Conservation (phyloP, 2,329 filamentous ascomycete genomes). For the Phyllosticta citrichinensis region DNA sequence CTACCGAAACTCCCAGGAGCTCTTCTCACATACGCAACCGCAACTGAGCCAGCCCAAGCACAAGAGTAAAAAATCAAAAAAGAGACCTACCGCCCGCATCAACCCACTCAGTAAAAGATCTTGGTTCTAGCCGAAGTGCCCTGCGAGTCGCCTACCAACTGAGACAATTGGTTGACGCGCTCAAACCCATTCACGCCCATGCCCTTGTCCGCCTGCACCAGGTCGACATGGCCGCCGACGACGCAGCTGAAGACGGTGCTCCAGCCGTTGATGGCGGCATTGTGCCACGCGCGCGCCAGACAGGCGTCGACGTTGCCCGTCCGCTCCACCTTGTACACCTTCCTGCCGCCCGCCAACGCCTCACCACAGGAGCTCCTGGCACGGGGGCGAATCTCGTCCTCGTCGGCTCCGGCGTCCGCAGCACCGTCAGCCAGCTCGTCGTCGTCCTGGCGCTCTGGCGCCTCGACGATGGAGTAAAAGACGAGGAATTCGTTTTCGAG, state of each 20-base stretch:
- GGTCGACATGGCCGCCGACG: not conserved
- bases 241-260: constrained; percentile 3
- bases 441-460: not conserved
- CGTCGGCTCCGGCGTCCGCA: not conserved
- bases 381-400: too few species aligned
- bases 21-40: too few species aligned
- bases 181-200: not conserved
- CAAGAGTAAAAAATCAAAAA: too few species aligned
- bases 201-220: not conserved
- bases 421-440: not conserved
- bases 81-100: too few species aligned
- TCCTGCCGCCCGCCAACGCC: not conserved
- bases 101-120: constrained; percentile 2
- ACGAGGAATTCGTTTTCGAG: not conserved
- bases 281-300: constrained; percentile 1
- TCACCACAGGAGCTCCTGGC: not conserved
- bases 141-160: not conserved
- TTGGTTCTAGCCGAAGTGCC: not conserved
- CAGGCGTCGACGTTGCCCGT: not conserved
- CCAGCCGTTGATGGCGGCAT: constrained; percentile 1
- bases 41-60: too few species aligned
- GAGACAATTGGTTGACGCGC: not conserved
- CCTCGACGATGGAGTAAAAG: constrained; percentile 1
- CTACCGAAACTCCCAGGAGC: too few species aligned
- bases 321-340: constrained; percentile 1